These are phyloP conservation scores for Ophiostoma perfectum DNA, from an alignment of 2,329 filamentous ascomycete genomes.

Conservation along the genomic window DNA sequence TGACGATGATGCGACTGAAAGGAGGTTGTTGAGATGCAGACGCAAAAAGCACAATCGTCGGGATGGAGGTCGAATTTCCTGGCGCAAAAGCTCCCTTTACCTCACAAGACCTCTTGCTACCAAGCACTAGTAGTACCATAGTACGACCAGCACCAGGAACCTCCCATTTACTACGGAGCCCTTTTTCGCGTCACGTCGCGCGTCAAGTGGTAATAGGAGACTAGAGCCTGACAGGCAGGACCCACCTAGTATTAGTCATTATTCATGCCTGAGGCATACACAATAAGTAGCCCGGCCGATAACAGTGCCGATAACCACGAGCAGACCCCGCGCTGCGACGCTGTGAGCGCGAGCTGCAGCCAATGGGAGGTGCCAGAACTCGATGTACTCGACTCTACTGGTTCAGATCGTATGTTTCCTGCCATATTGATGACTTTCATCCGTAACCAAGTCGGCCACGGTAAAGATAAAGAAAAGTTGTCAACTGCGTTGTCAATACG, in stretches of 20 bases:
- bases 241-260: background rate
- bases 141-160: background rate
- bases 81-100: conserved; percentile 17
- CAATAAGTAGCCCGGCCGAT: background rate
- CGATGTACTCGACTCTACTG: background rate
- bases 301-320: background rate
- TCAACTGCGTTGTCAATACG: background rate
- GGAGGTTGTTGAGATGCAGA: conserved; percentile 4
- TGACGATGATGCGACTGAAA: conserved; percentile 3
- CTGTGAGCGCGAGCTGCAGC: background rate
- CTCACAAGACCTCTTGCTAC: background rate
- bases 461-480: background rate
- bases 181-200: conserved; percentile 29
- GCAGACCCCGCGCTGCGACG: conserved; percentile 9
- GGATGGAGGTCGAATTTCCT: conserved; percentile 13
- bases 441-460: too few species aligned
- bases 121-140: background rate
- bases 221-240: background rate
- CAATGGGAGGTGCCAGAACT: background rate
- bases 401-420: background rate
- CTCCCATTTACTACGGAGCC: background rate
- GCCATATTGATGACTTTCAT: background rate
- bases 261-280: conserved; percentile 21
- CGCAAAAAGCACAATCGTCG: background rate
- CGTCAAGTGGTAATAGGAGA: conserved; percentile 18